phyloP scores from a whole-genome alignment of 306 rosid species.

The Argentina anserina region DNA sequence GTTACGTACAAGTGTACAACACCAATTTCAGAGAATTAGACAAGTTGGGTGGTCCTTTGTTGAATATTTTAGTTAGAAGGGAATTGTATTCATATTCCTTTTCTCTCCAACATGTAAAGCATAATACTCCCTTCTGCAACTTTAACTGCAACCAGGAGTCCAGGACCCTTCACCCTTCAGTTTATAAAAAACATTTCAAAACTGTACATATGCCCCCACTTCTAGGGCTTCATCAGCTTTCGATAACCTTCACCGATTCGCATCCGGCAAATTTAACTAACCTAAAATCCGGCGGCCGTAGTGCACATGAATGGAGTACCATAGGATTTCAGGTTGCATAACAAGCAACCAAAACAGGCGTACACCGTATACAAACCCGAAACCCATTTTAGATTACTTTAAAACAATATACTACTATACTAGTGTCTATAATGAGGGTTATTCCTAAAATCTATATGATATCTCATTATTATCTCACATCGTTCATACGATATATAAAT shows the following conservation, averaged over 20 bases:
- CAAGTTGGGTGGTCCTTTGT: conserved; percentile 5
- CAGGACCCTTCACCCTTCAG: conserved; percentile 13
- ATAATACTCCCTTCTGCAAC: neutral
- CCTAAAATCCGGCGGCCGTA: too few species aligned
- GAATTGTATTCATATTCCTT: conserved; percentile 30
- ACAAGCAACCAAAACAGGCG: too few species aligned
- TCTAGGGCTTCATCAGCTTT: conserved; percentile 5
- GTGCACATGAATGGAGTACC: too few species aligned
- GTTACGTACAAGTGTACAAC: too few species aligned
- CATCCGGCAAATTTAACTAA: too few species aligned
- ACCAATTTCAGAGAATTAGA: neutral
- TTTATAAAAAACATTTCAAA: neutral
- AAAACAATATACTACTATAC: neutral
- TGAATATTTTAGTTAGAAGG: conserved; percentile 15
- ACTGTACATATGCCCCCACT: neutral
- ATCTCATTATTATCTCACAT: too few species aligned
- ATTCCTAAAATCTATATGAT: neutral
- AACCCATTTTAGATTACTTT: too few species aligned
- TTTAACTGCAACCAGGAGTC: conserved; percentile 19
- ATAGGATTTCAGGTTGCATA: too few species aligned
- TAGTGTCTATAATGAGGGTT: too few species aligned
- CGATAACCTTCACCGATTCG: neutral
- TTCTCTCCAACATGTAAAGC: conserved; percentile 28
- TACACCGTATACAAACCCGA: too few species aligned
- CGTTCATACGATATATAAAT: neutral